Evolutionary conservation across 2,329 filamentous ascomycete species (phyloP).

Genomic region (Arthroderma sp.): DNA sequence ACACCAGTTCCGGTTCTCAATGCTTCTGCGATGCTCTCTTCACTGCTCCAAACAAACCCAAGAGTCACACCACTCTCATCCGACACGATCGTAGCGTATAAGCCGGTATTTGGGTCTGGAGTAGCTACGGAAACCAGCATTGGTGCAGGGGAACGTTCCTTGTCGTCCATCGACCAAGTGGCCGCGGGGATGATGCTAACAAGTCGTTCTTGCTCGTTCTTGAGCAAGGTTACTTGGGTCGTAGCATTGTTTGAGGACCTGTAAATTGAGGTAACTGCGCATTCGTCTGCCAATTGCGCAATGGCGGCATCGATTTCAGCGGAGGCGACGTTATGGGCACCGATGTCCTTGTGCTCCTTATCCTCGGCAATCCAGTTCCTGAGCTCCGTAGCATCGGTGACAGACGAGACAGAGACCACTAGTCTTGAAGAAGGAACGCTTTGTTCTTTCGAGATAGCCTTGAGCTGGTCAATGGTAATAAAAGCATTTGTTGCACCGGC

Average conservation of each 20-base stretch:
- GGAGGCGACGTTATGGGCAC: constrained; percentile 17
- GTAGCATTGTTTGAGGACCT: constrained; percentile 24
- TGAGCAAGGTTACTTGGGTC: constrained; percentile 36
- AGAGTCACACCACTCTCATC: constrained; percentile 75
- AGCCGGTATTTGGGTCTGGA: constrained; percentile 68
- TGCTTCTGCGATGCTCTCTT: constrained; percentile 78
- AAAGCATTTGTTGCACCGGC: constrained; percentile 76
- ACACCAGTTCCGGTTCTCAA: constrained; percentile 70
- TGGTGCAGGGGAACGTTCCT: constrained; percentile 49
- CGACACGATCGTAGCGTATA: constrained; percentile 81
- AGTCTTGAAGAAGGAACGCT: constrained; percentile 43
- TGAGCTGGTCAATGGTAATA: constrained; percentile 57
- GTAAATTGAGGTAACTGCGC: constrained; percentile 26
- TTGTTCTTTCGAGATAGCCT: constrained; percentile 37
- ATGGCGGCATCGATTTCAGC: constrained; percentile 19
- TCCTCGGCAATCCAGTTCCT: constrained; percentile 28
- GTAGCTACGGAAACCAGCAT: constrained; percentile 63
- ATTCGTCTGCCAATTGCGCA: constrained; percentile 24
- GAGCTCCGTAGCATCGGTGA: constrained; percentile 25
- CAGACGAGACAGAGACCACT: constrained; percentile 38
- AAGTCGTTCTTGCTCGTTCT: constrained; percentile 36
- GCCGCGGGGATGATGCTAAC: constrained; percentile 65
- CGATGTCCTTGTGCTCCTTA: constrained; percentile 23
- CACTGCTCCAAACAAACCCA: constrained; percentile 87
- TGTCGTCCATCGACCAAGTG: constrained; percentile 53